Evolutionary conservation across 78 protist species (phyloP), one percentile per base, ranked within the genome.

Genomic region (Neovahlkampfia damariscottae): DNA sequence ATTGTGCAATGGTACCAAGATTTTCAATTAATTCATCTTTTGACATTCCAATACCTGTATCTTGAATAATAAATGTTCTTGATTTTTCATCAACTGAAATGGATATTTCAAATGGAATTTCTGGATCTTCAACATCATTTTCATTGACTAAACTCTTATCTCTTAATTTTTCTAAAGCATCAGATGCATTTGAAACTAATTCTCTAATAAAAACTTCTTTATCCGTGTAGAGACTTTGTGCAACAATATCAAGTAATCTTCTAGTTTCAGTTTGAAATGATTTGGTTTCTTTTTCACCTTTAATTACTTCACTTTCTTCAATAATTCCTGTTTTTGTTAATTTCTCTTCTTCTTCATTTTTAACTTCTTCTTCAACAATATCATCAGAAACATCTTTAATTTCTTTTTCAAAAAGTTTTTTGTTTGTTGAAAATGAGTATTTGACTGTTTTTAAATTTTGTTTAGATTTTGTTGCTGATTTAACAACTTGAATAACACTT

Each of bases 21-120:
- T 96, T 89, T n/a, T 74, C 75, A 32, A 83, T 41, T 50, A 96
- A 87, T 37, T 96, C 98, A 10, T 84, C 95, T 41, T 68, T 41
- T 38, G 90, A 82, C 98, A 96, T 96, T 29, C 99, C 99, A 70
- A 96, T 62, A 39, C 99, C 99, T 27, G 91, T 76, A 41, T 95
- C 96, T 76, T 77, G 77, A 36, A 79, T 19, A 8, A 66, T 32
- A 31, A 86, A 1, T 19, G 31, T 28, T 2, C 27, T 1, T 8
- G 0, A 36, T 27, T 69, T 69, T 67, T 76, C 31, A 41, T 88
- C 80, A 5, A 19, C 4, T 8, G 58, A 6, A 9, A 86, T 29
- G n/a, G 1, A 0, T 29, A 86, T 82, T 6, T 67, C 28, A 28
- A 79, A 62, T 2, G 80, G 77, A 36, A 70, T 67, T 37, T 71